These are phyloP conservation scores for Nannochloropsis gaditana DNA, from an alignment of 108 stramenopile species.

Conservation along the genomic window DNA sequence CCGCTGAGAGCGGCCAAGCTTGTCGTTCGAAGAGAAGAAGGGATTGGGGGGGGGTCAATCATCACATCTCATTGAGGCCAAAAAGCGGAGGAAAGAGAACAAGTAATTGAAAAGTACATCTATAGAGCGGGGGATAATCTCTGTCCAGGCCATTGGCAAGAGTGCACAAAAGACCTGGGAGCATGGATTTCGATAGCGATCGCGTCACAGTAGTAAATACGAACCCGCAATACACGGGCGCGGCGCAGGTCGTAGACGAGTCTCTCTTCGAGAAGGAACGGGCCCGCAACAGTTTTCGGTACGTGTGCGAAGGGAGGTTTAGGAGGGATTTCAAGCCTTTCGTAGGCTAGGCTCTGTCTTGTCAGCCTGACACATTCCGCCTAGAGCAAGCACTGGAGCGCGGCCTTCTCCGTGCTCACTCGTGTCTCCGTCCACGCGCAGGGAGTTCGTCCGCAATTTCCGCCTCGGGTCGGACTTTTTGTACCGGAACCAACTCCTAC, in stretches of 20 bases:
- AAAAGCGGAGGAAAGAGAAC: not conserved
- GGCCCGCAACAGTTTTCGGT: constrained; percentile 12
- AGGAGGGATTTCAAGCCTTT: not conserved
- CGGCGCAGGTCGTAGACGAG: not conserved
- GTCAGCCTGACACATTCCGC: not conserved
- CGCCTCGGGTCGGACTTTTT: constrained; percentile 49
- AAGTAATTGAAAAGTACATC: not conserved
- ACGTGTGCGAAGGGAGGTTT: not conserved
- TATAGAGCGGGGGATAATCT: not conserved
- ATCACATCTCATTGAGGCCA: no score
- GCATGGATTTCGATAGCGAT: constrained; percentile 20
- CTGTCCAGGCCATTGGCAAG: not conserved
- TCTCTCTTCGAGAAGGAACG: constrained; percentile 4
- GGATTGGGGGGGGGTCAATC: not conserved
- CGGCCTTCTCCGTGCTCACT: no score
- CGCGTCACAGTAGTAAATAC: not conserved
- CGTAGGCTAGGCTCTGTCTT: not conserved
- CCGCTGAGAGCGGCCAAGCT: no score
- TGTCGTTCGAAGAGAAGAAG: not conserved
- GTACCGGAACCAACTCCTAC: constrained; percentile 55
- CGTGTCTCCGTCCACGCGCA: not conserved
- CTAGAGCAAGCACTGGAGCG: not conserved
- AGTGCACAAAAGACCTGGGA: not conserved
- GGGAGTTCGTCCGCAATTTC: constrained; percentile 60
- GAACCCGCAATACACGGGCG: not conserved